A percentile compares a stretch with the other conserved stretches of the same genome.
Conservation (phyloP, 2,329 filamentous ascomycete species). For the Xylaria sp. region DNA sequence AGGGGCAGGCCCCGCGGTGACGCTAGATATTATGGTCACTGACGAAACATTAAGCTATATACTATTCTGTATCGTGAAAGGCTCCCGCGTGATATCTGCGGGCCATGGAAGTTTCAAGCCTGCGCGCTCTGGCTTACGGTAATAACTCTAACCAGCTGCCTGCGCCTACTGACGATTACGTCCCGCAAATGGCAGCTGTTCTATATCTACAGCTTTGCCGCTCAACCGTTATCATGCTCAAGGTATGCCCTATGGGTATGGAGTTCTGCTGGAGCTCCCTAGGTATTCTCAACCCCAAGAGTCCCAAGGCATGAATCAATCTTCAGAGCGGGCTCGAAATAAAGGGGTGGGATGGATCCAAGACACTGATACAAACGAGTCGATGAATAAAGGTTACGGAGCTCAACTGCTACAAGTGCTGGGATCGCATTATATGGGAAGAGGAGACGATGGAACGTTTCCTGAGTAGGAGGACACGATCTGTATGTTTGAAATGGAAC, state of each 20-base stretch:
- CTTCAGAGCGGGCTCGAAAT: conserved; percentile 8
- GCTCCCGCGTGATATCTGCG: neutral
- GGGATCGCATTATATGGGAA: conserved; percentile 7
- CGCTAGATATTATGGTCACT: conserved; percentile 6
- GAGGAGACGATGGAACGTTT: conserved; percentile 25
- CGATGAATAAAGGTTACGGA: conserved; percentile 11
- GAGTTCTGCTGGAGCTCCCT: conserved; percentile 1
- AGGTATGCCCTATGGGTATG: neutral
- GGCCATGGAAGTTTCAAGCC: neutral
- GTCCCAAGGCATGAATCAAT: neutral
- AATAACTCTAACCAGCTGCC: neutral
- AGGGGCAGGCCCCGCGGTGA: conserved; percentile 33
- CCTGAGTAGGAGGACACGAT: conserved; percentile 29
- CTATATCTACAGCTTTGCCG: conserved; percentile 3
- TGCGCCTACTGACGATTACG: neutral
- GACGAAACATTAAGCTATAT: conserved; percentile 6
- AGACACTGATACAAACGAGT: neutral
- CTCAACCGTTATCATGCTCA: conserved; percentile 7
- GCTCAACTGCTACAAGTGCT: conserved; percentile 9
- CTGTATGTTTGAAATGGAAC: conserved; percentile 32
- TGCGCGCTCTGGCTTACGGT: neutral
- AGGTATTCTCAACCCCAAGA: conserved; percentile 1
- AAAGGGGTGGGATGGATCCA: neutral
- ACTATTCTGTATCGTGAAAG: neutral
- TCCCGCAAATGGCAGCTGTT: neutral